A percentile compares a stretch with the other conserved stretches of the same genome.
These are phyloP conservation scores for Chaetomium tenue DNA, from an alignment of 495 filamentous ascomycete genomes.

Conservation along the genomic window DNA sequence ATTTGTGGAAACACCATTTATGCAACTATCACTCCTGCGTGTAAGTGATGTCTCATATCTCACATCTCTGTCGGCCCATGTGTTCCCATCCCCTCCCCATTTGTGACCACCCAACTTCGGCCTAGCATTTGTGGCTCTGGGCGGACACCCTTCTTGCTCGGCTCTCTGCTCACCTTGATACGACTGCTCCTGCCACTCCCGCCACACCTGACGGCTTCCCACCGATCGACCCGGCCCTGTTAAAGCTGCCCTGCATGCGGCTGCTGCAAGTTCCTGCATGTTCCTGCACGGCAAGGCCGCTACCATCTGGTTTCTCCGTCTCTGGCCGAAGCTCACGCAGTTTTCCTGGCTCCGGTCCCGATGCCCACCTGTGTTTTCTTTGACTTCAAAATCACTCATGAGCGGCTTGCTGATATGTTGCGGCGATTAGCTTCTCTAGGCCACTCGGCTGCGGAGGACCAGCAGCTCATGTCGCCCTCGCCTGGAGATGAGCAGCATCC, in stretches of 20 bases:
- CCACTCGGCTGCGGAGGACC: slow-evolving; percentile 42
- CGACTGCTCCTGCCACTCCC: slow-evolving; percentile 7
- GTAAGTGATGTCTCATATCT: slow-evolving; percentile 28
- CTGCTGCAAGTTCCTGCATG: slow-evolving; percentile 38
- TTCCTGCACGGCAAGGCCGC: slow-evolving; percentile 24
- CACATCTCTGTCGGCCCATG: slow-evolving; percentile 8
- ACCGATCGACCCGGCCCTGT: slow-evolving; percentile 17
- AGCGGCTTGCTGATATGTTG: slow-evolving; percentile 43
- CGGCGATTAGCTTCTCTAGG: slow-evolving; percentile 47
- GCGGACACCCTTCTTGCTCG: not conserved
- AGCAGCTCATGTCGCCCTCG: slow-evolving; percentile 55
- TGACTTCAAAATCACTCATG: slow-evolving; percentile 14
- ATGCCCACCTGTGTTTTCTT: not conserved
- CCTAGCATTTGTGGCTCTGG: not conserved
- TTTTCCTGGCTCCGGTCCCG: not conserved
- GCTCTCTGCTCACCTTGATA: not conserved
- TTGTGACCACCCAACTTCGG: not conserved
- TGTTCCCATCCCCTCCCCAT: not conserved
- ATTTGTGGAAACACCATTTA: slow-evolving; percentile 18
- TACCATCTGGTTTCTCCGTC: slow-evolving; percentile 17
- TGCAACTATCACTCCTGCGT: slow-evolving; percentile 27
- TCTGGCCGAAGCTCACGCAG: slow-evolving; percentile 20
- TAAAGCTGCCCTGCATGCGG: slow-evolving; percentile 36
- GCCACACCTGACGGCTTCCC: slow-evolving; percentile 13
- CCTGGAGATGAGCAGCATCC: slow-evolving; percentile 54